Evolutionary conservation across 306 rosid genomes (phyloP), one percentile per base, ranked within the genome.

Genomic region (Castanospermum australe): DNA sequence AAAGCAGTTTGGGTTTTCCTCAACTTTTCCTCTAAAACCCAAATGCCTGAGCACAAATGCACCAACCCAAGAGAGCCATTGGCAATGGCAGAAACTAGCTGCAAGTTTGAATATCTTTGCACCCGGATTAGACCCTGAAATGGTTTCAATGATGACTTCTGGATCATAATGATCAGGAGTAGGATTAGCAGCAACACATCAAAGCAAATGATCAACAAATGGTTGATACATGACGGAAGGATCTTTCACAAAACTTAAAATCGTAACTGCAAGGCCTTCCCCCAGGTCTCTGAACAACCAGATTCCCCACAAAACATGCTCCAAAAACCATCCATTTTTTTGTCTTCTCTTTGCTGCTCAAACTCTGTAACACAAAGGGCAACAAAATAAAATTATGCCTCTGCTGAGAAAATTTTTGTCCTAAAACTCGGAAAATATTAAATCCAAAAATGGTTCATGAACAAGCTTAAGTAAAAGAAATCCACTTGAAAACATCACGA

Each of bases 151-250:
- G 74, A 73, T 6, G 85, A 71, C 79, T 73, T 89, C 32, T 47
- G 67, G 65, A 87, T 10, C 82, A 89, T 48, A 2, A 42, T 81
- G 72, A 83, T 72, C 50, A 78, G 22, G 45, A 91, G 85, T 79
- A 79, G 33, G 66, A 81, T 20, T 62, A 91, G 30, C 12, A 91
- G 86, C 52, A 89, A 41, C 64, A 81, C 62, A 77, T 63, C 48
- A 54, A 87, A 70, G 77, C 82, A 77, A 42, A 90, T 69, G 60
- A 87, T 81, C 36, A 83, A 2, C 14, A 85, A 74, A 55, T 89
- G 88, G 75, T 55, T 73, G 70, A 75, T 11, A 52, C 94, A 92
- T 32, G 93, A n/a, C 24, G 33, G 89, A 85, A 67, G 90, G 88
- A 74, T 81, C 79, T 21, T 13, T 75, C 73, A 75, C n/a, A 14